Evolutionary conservation across 257 asterid species (phyloP).

Genomic region (Rauvolfia tetraphylla): DNA sequence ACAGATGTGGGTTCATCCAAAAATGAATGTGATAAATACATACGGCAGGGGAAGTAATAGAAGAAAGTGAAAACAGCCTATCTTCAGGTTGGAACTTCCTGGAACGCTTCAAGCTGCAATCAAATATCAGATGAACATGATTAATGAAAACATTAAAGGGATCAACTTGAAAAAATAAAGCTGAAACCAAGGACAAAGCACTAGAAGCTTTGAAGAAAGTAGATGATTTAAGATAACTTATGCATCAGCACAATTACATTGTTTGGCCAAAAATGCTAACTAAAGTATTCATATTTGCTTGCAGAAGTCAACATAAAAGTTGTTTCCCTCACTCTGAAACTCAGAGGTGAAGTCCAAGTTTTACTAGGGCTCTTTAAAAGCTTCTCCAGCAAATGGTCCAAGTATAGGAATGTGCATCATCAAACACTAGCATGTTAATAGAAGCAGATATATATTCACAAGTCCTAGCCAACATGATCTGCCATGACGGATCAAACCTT

Average conservation of each 20-base stretch:
- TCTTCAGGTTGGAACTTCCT: conserved; percentile 98
- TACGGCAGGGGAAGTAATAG: conserved; percentile 96
- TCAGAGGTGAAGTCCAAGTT: not conserved
- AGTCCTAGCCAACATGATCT: not conserved
- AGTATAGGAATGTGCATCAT: not conserved
- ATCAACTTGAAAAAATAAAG: not conserved
- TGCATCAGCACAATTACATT: too few species aligned
- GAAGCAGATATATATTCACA: not conserved
- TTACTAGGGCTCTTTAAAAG: not conserved
- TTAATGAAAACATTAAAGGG: not conserved
- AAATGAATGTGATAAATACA: conserved; percentile 23
- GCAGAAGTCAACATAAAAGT: not conserved
- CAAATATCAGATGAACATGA: not conserved
- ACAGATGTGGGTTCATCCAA: not conserved
- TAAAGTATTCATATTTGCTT: not conserved
- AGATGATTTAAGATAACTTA: not conserved
- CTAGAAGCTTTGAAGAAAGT: not conserved
- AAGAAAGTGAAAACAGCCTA: conserved; percentile 90
- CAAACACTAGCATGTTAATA: not conserved
- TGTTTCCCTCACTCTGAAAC: not conserved
- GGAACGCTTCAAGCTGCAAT: conserved; percentile 84
- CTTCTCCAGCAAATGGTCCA: not conserved
- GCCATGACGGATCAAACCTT: not conserved
- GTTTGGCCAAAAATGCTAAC: not conserved
- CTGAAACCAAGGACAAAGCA: not conserved